Base-by-base conservation (phyloP, 2,329 filamentous ascomycete genomes). In the Arthrobotrys megalospora region DNA sequence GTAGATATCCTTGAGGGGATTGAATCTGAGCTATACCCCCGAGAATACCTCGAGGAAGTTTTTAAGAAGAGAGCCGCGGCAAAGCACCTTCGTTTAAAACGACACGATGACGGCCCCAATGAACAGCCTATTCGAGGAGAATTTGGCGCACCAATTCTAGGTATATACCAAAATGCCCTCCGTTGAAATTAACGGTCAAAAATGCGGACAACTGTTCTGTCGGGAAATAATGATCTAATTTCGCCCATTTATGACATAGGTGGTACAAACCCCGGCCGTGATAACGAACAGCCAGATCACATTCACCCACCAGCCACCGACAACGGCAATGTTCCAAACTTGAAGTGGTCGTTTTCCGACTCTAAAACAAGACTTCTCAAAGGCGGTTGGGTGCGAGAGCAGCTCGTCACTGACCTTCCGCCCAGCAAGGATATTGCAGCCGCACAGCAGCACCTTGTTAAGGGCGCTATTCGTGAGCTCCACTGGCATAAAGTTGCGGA, bases 401-500 rank as follows among this genome's bases (percentile, higher is more conserved):
- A 91, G 81, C 89, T 91, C 67, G 87, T 91, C 58, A 88, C 88
- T n/a, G 91, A 92, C 82, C 83, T 92, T 6, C 90, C 91, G 0
- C 85, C 87, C 12, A 91, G 90, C 82, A 87, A 89, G 77, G 90
- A 92, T 80, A 91, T 92, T 80, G 86, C 91, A 0, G 90, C 87
- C 3, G 91, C 90, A 0, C 90, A 92, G 82, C 89, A 91, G 83
- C 90, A 92, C 83, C 84, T 92, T 66, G 88, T 86, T 71, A 91
- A 91, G 82, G 90, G 90, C 1, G 88, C 90, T 0, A 87, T 91
- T 38, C 87, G 90, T 5, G 90, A 92, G 82, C 85, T 91, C 11
- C 90, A 91, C 81, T 92, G 90, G 90, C 90, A 91, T 81, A 86
- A 86, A 80, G 88, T 90, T n/a, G 89, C 90, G 8, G 90, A 91